phyloP scores from a whole-genome alignment of 371 early-diverging fungal species.

The Mucor racemosus region DNA sequence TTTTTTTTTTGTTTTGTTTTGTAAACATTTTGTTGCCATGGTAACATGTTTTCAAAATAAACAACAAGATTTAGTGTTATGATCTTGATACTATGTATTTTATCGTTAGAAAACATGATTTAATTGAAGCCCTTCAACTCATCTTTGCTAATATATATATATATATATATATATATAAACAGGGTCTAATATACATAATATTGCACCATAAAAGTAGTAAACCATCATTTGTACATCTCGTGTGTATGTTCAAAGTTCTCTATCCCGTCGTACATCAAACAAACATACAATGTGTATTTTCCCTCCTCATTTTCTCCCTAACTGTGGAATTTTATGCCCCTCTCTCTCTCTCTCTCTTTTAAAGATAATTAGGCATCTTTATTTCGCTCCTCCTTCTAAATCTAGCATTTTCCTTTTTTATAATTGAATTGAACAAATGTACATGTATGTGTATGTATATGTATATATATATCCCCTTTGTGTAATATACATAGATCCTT shows the following conservation, averaged over 20 bases:
- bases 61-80: not conserved
- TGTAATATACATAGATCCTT: not conserved
- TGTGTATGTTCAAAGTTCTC: constrained; percentile 10
- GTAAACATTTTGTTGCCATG: not conserved
- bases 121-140: not conserved
- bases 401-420: not conserved
- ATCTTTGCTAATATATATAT: no score
- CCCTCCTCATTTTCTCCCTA: constrained; percentile 6
- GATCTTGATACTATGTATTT: not conserved
- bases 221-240: constrained; percentile 10
- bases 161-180: not conserved
- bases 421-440: not conserved
- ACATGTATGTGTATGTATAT: constrained; percentile 12
- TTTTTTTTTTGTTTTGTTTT: not conserved
- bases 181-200: constrained; percentile 3
- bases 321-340: constrained; percentile 21
- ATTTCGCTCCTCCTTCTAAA: not conserved
- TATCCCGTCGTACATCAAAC: constrained; percentile 28
- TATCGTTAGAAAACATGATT: not conserved
- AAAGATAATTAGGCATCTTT: not conserved
- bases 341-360: constrained; percentile 8
- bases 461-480: constrained; percentile 16
- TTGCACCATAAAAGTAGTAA: not conserved
- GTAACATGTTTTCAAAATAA: no score
- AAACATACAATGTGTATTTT: not conserved